Conservation (phyloP, 805 yeast species). For the Ogataea methylovora region DNA sequence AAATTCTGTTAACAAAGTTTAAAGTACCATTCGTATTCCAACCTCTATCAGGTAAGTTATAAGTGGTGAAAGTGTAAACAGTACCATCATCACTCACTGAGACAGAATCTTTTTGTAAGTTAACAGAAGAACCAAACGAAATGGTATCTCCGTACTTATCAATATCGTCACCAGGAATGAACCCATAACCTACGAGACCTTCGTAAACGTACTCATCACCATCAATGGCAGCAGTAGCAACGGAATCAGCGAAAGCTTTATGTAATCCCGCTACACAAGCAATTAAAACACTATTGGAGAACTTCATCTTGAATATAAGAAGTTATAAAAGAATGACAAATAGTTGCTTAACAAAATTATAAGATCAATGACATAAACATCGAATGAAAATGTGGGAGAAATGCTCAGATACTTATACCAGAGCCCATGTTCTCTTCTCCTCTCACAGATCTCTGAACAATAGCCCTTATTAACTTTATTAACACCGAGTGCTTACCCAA, state of each 20-base stretch:
- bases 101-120: conserved; percentile 18
- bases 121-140: conserved; percentile 25
- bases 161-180: conserved; percentile 15
- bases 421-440: no score
- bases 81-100: conserved; percentile 13
- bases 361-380: background rate
- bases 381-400: background rate
- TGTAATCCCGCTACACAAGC: background rate
- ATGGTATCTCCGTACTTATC: conserved; percentile 24
- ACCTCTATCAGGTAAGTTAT: conserved; percentile 26
- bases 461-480: no score
- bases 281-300: background rate
- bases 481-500: no score
- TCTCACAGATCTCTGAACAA: no score
- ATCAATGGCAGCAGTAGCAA: conserved; percentile 13
- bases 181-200: conserved; percentile 24
- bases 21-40: conserved; percentile 26
- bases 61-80: conserved; percentile 20
- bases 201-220: conserved; percentile 16
- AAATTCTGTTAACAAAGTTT: conserved; percentile 20
- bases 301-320: background rate
- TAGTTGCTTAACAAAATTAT: background rate
- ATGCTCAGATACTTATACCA: no score
- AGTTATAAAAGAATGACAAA: background rate
- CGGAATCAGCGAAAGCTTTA: conserved; percentile 4